Percentiles rank a stretch among this genome's conserved stretches.
These are phyloP conservation scores for Phytophthora niederhauseri DNA, from an alignment of 352 stramenopile genomes.

Conservation along the genomic window DNA sequence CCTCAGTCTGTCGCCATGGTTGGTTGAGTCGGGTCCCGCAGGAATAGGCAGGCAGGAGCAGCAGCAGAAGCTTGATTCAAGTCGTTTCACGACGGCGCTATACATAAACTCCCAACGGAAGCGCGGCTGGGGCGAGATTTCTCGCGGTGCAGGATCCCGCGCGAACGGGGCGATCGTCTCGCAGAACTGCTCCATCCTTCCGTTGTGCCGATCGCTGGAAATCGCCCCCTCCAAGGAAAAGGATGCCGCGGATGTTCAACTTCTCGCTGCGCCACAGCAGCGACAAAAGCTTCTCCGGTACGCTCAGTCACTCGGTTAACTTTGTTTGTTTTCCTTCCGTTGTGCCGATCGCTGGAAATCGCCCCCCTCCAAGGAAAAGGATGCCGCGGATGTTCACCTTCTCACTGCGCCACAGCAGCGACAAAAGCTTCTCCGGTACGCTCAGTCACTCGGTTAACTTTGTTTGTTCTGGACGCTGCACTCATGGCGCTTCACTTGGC, in stretches of 20 bases:
- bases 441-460: not conserved
- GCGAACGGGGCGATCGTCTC: not conserved
- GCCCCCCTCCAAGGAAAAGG: not conserved
- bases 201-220: constrained; percentile 12
- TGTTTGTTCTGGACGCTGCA: not conserved
- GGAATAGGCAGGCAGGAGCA: not conserved
- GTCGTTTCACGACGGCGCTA: constrained; percentile 27
- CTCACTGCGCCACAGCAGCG: constrained; percentile 33
- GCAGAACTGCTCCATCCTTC: constrained; percentile 10
- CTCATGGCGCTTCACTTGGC: not conserved
- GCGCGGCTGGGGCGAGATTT: constrained; percentile 21
- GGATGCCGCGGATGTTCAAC: constrained; percentile 37
- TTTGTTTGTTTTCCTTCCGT: constrained; percentile 3
- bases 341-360: constrained; percentile 9
- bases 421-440: constrained; percentile 53
- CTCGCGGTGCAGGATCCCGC: constrained; percentile 25
- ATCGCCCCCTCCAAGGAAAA: not conserved
- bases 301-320: not conserved
- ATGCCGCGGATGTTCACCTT: constrained; percentile 41
- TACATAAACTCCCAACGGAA: constrained; percentile 32
- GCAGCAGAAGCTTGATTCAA: not conserved
- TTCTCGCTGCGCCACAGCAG: constrained; percentile 36
- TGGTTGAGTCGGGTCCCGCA: not conserved
- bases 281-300: constrained; percentile 54
- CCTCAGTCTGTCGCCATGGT: constrained; percentile 9